These are phyloP conservation scores for Coniochaeta sp. DNA, from an alignment of 2,329 filamentous ascomycete species.

Conservation along the genomic window DNA sequence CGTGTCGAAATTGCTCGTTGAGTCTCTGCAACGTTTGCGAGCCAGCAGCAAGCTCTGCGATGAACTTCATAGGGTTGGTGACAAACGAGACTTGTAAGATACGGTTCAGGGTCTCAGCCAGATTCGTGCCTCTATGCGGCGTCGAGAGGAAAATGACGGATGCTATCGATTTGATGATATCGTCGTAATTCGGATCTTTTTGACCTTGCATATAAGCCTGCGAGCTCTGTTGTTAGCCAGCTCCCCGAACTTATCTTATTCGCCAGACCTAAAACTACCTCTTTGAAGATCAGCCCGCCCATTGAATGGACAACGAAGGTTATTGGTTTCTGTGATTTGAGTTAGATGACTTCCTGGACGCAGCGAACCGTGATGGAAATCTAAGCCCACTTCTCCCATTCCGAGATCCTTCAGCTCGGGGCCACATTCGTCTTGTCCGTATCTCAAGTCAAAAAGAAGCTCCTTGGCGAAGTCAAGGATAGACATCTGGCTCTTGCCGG, in stretches of 20 bases:
- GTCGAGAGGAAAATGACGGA: constrained; percentile 25
- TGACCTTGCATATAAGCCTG: constrained; percentile 17
- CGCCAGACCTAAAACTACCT: too few relatives aligned
- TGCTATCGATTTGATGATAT: constrained; percentile 17
- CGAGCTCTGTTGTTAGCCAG: too few relatives aligned
- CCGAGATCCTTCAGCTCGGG: constrained; percentile 11
- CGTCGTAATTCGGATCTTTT: constrained; percentile 16
- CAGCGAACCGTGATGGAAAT: too few relatives aligned
- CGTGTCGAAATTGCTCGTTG: constrained; percentile 22
- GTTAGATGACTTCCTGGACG: too few relatives aligned
- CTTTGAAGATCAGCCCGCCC: constrained; percentile 23
- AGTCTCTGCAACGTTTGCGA: constrained; percentile 16
- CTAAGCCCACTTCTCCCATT: too few relatives aligned
- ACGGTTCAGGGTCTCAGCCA: constrained; percentile 21
- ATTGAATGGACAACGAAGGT: constrained; percentile 22
- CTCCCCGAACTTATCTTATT: too few relatives aligned
- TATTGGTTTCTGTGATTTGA: constrained; percentile 18
- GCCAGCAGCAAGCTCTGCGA: constrained; percentile 18
- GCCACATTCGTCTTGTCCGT: constrained; percentile 13
- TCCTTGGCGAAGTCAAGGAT: constrained; percentile 25
- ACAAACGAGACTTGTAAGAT: constrained; percentile 15
- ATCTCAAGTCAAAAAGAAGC: constrained; percentile 20
- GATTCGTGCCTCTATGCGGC: constrained; percentile 22
- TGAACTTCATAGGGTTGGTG: constrained; percentile 17
- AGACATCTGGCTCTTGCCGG: constrained; percentile 12